Evolutionary conservation across 176 grass and related monocot genomes (phyloP).

Genomic region (Paspalum vaginatum): DNA sequence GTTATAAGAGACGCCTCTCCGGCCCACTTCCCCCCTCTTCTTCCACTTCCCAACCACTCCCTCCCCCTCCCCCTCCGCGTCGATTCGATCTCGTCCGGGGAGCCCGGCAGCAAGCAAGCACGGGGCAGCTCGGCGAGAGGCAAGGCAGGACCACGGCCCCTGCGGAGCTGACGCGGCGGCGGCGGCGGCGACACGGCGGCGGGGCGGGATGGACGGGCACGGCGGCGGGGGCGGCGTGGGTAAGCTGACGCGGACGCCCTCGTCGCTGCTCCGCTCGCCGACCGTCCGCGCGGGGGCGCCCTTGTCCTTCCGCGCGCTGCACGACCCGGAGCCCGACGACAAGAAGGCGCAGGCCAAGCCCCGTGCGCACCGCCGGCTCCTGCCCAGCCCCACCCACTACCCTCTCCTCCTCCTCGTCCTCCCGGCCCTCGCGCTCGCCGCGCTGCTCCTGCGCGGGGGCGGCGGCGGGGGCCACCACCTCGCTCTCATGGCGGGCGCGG

Average conservation of each 20-base stretch:
- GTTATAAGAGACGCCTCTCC: slow-evolving; percentile 44
- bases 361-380: slow-evolving; percentile 33
- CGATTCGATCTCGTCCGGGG: slow-evolving; percentile 25
- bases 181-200: no score
- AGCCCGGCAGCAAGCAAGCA: no score
- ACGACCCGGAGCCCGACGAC: slow-evolving; percentile 46
- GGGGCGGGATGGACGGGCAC: slow-evolving; percentile 41
- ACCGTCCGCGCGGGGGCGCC: slow-evolving; percentile 49
- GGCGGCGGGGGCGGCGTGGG: slow-evolving; percentile 43
- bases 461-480: slow-evolving; percentile 31
- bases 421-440: slow-evolving; percentile 43
- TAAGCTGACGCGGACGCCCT: slow-evolving; percentile 71
- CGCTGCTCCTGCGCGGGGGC: slow-evolving; percentile 42
- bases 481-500: slow-evolving; percentile 37
- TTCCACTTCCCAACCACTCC: slow-evolving; percentile 31
- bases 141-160: no score
- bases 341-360: slow-evolving; percentile 26
- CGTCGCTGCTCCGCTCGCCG: slow-evolving; percentile 70
- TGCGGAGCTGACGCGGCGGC: slow-evolving; percentile 36
- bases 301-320: slow-evolving; percentile 31
- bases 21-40: neutral
- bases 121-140: no score
- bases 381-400: neutral
- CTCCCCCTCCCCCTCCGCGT: neutral
- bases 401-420: slow-evolving; percentile 10